Evolutionary conservation across 1,284 basidiomycete genomes (phyloP), one percentile per base, ranked within the genome.

Genomic region (Waitea zeae): DNA sequence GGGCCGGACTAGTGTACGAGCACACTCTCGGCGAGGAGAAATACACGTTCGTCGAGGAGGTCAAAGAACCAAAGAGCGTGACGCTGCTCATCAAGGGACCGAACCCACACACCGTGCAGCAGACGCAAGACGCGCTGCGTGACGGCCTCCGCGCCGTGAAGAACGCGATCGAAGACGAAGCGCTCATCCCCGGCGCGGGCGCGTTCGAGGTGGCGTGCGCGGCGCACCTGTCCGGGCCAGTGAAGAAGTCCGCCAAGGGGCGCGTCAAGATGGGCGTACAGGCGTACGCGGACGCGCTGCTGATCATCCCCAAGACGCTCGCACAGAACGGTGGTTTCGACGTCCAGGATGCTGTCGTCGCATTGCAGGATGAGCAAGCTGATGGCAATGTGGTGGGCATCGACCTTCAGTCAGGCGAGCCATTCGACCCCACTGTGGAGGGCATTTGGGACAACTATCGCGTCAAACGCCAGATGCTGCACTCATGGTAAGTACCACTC

Each of bases 401-500:
- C 42, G 87, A 98, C 56, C 64, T 98, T 29, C 66, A 88, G 51
- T 86, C 88, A 19, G 95, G 95, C 38, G 90, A 97, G 54, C 90
- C 93, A 3, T 87, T 95, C 51, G 93, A 99, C 51, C 93, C 95
- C 4, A 82, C 87, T 12, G 78, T 87, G 3, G 81, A 89, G 50
- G 95, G 95, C 27, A 78, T 99, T 13, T 98, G 93, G 92, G 95
- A 99, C 57, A 98, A 98, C 59, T 98, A 96, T 56, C 68, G 95
- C 40, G 95, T 98, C 41, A 98, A 98, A 64, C 67, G 93, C 42
- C 95, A 98, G 51, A 95, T 98, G 89, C 61, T 99, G 38, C 93
- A 98, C 52, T 92, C 87, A 49, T 86, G 84, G 87, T 88, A 47
- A 51, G 74, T 52, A 15, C 17, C 33, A 26, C 9, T 11, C 30